Percentiles rank a stretch among this genome's conserved stretches.
phyloP scores from a whole-genome alignment of 2,329 filamentous ascomycete genomes.

The Penicillium sp. region DNA sequence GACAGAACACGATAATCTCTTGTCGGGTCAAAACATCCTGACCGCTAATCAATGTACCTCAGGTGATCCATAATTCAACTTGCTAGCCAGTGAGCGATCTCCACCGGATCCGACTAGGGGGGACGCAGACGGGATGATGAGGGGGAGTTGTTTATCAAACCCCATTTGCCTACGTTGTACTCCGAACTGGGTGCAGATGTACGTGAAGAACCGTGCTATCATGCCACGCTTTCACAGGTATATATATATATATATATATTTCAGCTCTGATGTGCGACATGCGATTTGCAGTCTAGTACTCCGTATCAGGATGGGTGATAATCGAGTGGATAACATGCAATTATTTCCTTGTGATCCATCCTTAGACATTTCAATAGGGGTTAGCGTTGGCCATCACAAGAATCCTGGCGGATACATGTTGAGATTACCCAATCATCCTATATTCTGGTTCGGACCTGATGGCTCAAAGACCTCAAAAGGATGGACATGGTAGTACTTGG shows the following conservation, averaged over 20 bases:
- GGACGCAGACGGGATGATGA: constrained; percentile 11
- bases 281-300: background rate
- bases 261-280: constrained; percentile 1
- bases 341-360: background rate
- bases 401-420: background rate
- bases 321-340: background rate
- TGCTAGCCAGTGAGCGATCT: background rate
- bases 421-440: background rate
- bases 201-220: background rate
- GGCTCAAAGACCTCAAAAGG: background rate
- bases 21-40: background rate
- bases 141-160: background rate
- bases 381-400: background rate
- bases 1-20: background rate
- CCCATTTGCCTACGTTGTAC: background rate
- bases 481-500: background rate
- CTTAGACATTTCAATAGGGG: background rate
- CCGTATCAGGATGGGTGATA: background rate
- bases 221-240: background rate
- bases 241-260: too few species aligned
- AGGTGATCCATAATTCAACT: background rate
- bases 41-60: constrained; percentile 1
- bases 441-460: background rate
- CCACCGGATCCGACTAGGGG: constrained; percentile 11
- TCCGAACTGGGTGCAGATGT: background rate